Conservation (phyloP, 1,284 basidiomycete species). For the Ustilago hordei region DNA sequence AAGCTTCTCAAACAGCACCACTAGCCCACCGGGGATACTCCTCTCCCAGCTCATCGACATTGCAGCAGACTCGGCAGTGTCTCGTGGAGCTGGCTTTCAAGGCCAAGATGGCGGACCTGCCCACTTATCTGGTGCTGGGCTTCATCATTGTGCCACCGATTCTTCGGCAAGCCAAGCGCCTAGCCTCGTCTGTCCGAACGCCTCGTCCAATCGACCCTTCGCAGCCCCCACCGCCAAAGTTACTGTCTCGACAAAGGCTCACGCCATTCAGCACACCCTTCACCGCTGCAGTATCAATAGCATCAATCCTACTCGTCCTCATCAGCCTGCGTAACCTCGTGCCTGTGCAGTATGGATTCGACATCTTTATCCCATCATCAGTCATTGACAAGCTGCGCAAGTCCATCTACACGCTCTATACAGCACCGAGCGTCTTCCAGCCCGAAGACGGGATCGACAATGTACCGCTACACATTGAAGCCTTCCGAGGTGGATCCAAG, state of each 20-base stretch:
- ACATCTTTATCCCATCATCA: slow-evolving; percentile 33
- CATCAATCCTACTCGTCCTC: slow-evolving; percentile 14
- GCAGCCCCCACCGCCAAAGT: slow-evolving; percentile 7
- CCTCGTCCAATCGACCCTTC: slow-evolving; percentile 7
- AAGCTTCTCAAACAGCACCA: neutral
- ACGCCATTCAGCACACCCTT: slow-evolving; percentile 39
- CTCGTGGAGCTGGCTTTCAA: neutral
- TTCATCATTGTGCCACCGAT: slow-evolving; percentile 36
- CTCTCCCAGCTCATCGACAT: neutral
- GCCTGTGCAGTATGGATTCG: slow-evolving; percentile 33
- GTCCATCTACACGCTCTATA: slow-evolving; percentile 16
- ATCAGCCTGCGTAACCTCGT: slow-evolving; percentile 38
- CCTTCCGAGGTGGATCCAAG: slow-evolving; percentile 37
- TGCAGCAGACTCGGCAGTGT: neutral
- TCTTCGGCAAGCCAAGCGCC: slow-evolving; percentile 28
- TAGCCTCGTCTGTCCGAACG: slow-evolving; percentile 9
- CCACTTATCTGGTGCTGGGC: slow-evolving; percentile 33
- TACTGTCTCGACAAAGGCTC: slow-evolving; percentile 25
- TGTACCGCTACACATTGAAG: slow-evolving; percentile 27
- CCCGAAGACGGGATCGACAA: neutral
- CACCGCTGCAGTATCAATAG: slow-evolving; percentile 20
- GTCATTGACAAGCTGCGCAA: slow-evolving; percentile 19
- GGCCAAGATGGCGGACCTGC: slow-evolving; percentile 25
- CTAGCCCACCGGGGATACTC: neutral
- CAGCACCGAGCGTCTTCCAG: slow-evolving; percentile 11